Evolutionary conservation across 2,329 filamentous ascomycete species (phyloP).

Genomic region (Leptographium flavum): DNA sequence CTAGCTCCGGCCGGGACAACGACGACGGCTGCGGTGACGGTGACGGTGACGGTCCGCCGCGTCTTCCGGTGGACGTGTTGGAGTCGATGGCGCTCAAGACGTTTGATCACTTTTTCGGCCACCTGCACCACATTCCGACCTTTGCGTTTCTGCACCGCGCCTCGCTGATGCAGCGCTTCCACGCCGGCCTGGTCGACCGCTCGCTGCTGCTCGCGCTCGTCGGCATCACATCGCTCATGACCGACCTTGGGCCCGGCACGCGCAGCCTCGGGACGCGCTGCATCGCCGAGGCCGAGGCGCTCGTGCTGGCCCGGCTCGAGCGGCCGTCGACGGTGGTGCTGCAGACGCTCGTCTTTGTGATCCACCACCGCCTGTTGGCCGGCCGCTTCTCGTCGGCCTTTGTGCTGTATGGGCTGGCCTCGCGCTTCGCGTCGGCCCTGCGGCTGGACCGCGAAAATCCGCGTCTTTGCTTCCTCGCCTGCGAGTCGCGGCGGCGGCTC

Average conservation of each 20-base stretch:
- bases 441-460: slow-evolving; percentile 34
- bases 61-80: slow-evolving; percentile 20
- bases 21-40: background rate
- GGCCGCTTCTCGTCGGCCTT: slow-evolving; percentile 31
- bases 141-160: slow-evolving; percentile 45
- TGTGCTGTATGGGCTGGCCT: slow-evolving; percentile 30
- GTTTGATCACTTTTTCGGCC: slow-evolving; percentile 43
- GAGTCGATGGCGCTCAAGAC: slow-evolving; percentile 36
- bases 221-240: slow-evolving; percentile 41
- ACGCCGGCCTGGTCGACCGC: slow-evolving; percentile 40
- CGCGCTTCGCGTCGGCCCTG: slow-evolving; percentile 33
- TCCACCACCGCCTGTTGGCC: slow-evolving; percentile 31
- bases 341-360: slow-evolving; percentile 29
- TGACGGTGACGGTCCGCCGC: no score
- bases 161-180: slow-evolving; percentile 44
- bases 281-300: slow-evolving; percentile 37
- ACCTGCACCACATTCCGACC: slow-evolving; percentile 44
- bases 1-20: no score
- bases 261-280: slow-evolving; percentile 38
- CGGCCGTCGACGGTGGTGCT: slow-evolving; percentile 42
- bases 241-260: slow-evolving; percentile 36
- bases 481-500: slow-evolving; percentile 27
- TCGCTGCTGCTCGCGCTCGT: slow-evolving; percentile 38
- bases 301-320: slow-evolving; percentile 38
- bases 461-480: slow-evolving; percentile 27